Conservation (phyloP, 345 rosid genomes). For the Streptanthus diversifolius region DNA sequence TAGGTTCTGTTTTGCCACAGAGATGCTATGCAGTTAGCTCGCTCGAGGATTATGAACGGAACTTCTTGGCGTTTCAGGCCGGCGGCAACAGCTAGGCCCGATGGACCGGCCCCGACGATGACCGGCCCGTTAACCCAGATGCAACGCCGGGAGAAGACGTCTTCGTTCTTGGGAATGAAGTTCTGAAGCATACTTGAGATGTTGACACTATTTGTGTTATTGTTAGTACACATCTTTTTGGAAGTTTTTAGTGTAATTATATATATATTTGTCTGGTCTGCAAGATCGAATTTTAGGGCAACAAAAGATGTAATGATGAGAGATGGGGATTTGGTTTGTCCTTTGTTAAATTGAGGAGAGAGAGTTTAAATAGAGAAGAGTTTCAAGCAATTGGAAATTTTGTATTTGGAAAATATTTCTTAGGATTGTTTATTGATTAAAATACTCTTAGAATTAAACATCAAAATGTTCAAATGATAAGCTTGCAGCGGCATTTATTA, state of each 20-base stretch:
- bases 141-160: slow-evolving; percentile 46
- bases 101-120: slow-evolving; percentile 83
- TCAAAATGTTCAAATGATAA: slow-evolving; percentile 5
- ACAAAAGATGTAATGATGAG: slow-evolving; percentile 12
- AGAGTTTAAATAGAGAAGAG: slow-evolving; percentile 23
- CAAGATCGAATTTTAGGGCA: not conserved
- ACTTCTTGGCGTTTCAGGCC: slow-evolving; percentile 59
- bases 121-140: slow-evolving; percentile 85
- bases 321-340: slow-evolving; percentile 9
- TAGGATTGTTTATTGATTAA: not conserved
- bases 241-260: not conserved
- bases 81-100: slow-evolving; percentile 66
- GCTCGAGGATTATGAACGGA: slow-evolving; percentile 68
- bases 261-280: not conserved
- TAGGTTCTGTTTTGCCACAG: slow-evolving; percentile 76
- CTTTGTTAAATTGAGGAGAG: not conserved
- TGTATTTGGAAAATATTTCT: not conserved
- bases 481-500: slow-evolving; percentile 1
- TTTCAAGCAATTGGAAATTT: slow-evolving; percentile 15
- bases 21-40: slow-evolving; percentile 75
- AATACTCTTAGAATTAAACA: not conserved
- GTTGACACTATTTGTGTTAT: slow-evolving; percentile 29
- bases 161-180: slow-evolving; percentile 12
- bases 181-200: slow-evolving; percentile 39
- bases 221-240: not conserved